Evolutionary conservation across 345 rosid species (phyloP), one percentile per base, ranked within the genome.

Genomic region (Salix suchowensis): DNA sequence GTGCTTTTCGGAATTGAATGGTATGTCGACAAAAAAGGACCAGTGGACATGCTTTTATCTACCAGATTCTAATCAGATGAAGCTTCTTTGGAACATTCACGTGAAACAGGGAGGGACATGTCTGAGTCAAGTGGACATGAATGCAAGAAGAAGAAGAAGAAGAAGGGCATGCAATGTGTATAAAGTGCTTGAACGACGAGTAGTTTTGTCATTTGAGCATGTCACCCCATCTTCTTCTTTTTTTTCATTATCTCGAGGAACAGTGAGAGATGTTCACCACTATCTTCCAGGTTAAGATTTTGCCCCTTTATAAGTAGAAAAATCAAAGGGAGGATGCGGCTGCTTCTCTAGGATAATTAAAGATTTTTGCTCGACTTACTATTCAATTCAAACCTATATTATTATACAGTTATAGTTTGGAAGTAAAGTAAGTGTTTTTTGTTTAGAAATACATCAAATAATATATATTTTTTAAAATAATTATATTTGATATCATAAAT

Each of bases 251-350:
- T 60, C 67, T 28, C 46, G 15, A 1, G 23, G 30, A 34, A 32
- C 30, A 74, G 46, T 65, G 3, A 8, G 46, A 12, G 3, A 37
- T 26, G 46, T 4, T 26, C 75, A 62, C 4, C 48, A 7, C 60
- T 74, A 42, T n/a, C 76, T 74, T 74, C 69, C 42, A 62, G 64
- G 76, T 26, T 74, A 64, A 73, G 76, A 26, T 72, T 55, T 55
- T 72, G 50, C 66, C 34, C 23, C 74, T 55, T 40, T 40, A 21
- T n/a, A n/a, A 58, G 11, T 58, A 1, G 28, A 58, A 58, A 58
- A n/a, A n/a, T 58, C 62, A 58, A 58, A 58, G 6, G 5, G 23
- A n/a, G 62, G 0, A 58, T n/a, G 62, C 10, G 13, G 62, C 28
- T n/a, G 14, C 62, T n/a, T 55, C 26, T n/a, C 26, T 23, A 9